Evolutionary conservation across 2,329 filamentous ascomycete species (phyloP), one percentile per base, ranked within the genome.

Genomic region (Diaporthe citrichinensis): DNA sequence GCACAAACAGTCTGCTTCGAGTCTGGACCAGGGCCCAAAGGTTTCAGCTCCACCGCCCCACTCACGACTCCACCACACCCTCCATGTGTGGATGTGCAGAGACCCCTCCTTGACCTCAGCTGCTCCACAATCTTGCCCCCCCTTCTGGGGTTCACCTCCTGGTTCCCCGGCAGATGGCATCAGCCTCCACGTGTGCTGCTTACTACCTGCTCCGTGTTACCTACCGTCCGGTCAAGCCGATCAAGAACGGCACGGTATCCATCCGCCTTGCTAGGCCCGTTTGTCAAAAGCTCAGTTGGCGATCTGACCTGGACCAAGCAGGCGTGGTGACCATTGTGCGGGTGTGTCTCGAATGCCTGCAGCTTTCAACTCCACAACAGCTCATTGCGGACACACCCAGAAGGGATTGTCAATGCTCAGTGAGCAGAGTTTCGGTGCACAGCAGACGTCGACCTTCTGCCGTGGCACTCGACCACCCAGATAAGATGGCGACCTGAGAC

Each of bases 1-100:
- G 20, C 62, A 68, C 46, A 31, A 51, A 31, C 46, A 51, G 28
- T 51, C 65, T 69, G 65, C 65, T 69, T 69, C 34, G 49, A 31
- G 65, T 69, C 65, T 69, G 49, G 49, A 55, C 65, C 49, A 55
- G 49, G 65, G 65, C 55, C 46, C 34, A 55, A 1, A 68, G 46
- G 46, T 68, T 68, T 68, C 62, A 68, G 62, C 44, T 53, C 44
- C 44, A 53, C 62, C 20, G 44, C 41, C 28, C 61, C 61, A 65
- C 41, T 17, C 57, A 44, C n/a, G 4, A 4, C 25, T 14, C 28
- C 44, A 51, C 41, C 44, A 12, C 44, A 12, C 10, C 25, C 41
- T 15, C 12, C 34, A n/a, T n/a, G 8, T 44, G 44, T 51, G 62
- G 62, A 51, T 68, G 34, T 68, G 7, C 17, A 36, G 31, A 68